phyloP scores from a whole-genome alignment of 805 yeast genomes.

The Metschnikowia bowlesiae region DNA sequence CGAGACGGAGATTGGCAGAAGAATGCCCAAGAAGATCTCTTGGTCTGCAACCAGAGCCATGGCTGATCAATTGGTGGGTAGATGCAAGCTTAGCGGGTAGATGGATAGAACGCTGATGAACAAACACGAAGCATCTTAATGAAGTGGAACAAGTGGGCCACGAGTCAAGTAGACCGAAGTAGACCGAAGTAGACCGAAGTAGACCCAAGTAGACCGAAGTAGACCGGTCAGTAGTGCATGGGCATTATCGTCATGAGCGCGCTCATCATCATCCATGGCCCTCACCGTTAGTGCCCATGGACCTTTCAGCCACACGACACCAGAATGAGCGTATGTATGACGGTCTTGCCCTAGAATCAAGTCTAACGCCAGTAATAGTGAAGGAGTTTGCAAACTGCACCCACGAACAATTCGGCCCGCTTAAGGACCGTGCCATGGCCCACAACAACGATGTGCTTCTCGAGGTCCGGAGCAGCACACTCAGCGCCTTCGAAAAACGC shows the following conservation, averaged over 20 bases:
- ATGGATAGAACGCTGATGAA: no score
- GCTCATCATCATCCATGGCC: no score
- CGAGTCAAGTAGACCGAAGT: no score
- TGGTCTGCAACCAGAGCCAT: slow-evolving; percentile 76
- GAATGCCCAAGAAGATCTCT: slow-evolving; percentile 86
- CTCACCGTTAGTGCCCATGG: not conserved
- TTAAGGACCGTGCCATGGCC: slow-evolving; percentile 9
- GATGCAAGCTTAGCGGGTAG: slow-evolving; percentile 27
- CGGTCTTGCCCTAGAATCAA: not conserved
- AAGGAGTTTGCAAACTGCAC: not conserved
- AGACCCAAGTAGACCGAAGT: no score
- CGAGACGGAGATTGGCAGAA: slow-evolving; percentile 73
- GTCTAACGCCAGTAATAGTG: not conserved
- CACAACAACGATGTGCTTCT: slow-evolving; percentile 9
- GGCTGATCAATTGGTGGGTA: slow-evolving; percentile 81
- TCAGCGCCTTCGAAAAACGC: slow-evolving; percentile 21
- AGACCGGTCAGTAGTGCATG: no score
- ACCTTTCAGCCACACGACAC: not conserved
- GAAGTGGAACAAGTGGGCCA: no score
- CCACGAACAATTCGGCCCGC: not conserved
- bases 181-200: no score
- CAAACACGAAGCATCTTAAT: no score
- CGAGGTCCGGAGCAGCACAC: not conserved
- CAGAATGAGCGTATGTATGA: not conserved
- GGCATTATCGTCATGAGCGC: no score